Evolutionary conservation across 306 rosid species (phyloP), one percentile per base, ranked within the genome.

Genomic region (Cicer cuneatum): DNA sequence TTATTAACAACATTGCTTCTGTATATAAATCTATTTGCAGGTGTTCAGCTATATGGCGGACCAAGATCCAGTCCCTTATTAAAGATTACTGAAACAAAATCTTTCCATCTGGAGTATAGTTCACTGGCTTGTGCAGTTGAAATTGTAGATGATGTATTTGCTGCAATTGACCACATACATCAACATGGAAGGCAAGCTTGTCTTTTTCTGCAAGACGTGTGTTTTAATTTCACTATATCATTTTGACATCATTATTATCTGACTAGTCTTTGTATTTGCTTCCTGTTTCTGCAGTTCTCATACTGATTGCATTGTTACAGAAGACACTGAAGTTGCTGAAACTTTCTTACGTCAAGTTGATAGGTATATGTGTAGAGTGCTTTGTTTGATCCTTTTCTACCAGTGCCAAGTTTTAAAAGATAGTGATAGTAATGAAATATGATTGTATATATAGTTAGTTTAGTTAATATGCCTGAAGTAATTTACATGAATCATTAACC

Each of bases 141-240:
- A 82, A 86, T 94, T 53, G 98, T 92, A 33, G 97, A 88, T 46
- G 92, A 94, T 81, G 90, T 94, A 8, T 74, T 21, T 63, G 82
- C 87, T 56, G 99, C 99, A 62, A 87, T 90, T 79, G 83, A 89
- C 19, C 99, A 90, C 76, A 90, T 94, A 73, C 87, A 86, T 84
- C 53, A 82, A 48, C 69, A 89, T 82, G 99, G 96, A 87, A 92
- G 98, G 99, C 80, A 81, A 41, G 74, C 48, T 79, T 69, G 12
- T 40, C 58, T 53, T 69, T 19, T 60, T 68, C 10, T 64, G 15
- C 72, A 16, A 78, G 62, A 60, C 48, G 21, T 52, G 7, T 14
- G 12, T 65, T 14, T 56, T 45, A 13, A 46, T 15, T 66, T 68
- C 62, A 64, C 13, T 59, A 7, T 38, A 43, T 54, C 33, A 7